A percentile compares a stretch with the other conserved stretches of the same genome.
Conservation (phyloP, 805 yeast genomes). For the Pichia kluyveri region DNA sequence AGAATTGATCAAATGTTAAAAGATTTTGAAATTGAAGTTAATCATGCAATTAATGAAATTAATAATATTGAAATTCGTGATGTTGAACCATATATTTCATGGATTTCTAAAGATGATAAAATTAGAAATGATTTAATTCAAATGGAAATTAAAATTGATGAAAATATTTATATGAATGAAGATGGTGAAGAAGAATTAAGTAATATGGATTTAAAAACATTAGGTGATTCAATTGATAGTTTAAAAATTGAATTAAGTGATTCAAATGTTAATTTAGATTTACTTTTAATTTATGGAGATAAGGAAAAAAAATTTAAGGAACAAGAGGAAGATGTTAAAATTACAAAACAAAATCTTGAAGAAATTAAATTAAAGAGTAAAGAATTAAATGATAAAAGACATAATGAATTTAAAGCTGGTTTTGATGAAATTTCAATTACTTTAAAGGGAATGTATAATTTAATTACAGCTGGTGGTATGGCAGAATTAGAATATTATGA, state of each 20-base stretch:
- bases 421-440: slow-evolving; percentile 80
- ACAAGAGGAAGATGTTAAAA: slow-evolving; percentile 57
- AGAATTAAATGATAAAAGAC: slow-evolving; percentile 59
- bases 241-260: slow-evolving; percentile 48
- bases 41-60: slow-evolving; percentile 19
- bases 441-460: slow-evolving; percentile 92
- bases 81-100: slow-evolving; percentile 37
- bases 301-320: slow-evolving; percentile 55
- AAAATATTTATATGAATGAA: slow-evolving; percentile 7
- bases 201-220: slow-evolving; percentile 35
- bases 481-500: slow-evolving; percentile 96
- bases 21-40: slow-evolving; percentile 33
- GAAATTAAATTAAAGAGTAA: slow-evolving; percentile 51
- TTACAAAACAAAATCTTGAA: slow-evolving; percentile 40
- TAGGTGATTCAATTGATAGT: slow-evolving; percentile 43
- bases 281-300: slow-evolving; percentile 65
- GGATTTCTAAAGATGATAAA: slow-evolving; percentile 35
- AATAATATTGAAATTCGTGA: slow-evolving; percentile 38
- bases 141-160: slow-evolving; percentile 29
- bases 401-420: slow-evolving; percentile 90
- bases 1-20: slow-evolving; percentile 20
- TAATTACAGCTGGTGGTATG: slow-evolving; percentile 99
- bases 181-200: slow-evolving; percentile 38
- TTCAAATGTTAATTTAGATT: slow-evolving; percentile 60
- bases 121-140: slow-evolving; percentile 13